These are phyloP conservation scores for Colletotrichum lentis DNA, from an alignment of 2,329 filamentous ascomycete genomes.

Conservation along the genomic window DNA sequence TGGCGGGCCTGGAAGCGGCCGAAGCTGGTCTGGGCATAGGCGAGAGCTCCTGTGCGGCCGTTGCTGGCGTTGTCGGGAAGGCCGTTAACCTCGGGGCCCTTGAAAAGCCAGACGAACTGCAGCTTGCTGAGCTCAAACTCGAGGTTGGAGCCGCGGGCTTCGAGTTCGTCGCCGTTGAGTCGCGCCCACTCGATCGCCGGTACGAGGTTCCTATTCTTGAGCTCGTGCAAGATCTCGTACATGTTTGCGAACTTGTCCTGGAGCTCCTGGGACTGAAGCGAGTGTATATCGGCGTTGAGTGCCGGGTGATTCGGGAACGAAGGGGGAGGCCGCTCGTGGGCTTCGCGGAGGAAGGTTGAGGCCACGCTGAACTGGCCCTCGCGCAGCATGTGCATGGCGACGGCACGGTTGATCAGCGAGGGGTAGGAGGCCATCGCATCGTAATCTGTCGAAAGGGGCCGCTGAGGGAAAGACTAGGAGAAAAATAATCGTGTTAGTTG, in stretches of 20 bases:
- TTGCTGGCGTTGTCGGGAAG: slow-evolving; percentile 61
- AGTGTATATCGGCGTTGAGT: slow-evolving; percentile 57
- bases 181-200: slow-evolving; percentile 91
- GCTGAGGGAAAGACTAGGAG: slow-evolving; percentile 52
- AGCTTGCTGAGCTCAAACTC: slow-evolving; percentile 94
- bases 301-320: slow-evolving; percentile 36
- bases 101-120: slow-evolving; percentile 89
- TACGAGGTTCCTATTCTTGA: slow-evolving; percentile 76
- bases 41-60: slow-evolving; percentile 71
- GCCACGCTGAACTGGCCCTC: slow-evolving; percentile 94
- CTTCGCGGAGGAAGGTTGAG: slow-evolving; percentile 82
- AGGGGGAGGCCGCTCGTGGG: slow-evolving; percentile 49
- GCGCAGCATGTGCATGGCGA: slow-evolving; percentile 90
- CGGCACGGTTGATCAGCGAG: slow-evolving; percentile 85
- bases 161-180: slow-evolving; percentile 73
- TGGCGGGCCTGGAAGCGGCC: slow-evolving; percentile 78
- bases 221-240: slow-evolving; percentile 85
- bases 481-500: slow-evolving; percentile 35
- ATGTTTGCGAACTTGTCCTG: slow-evolving; percentile 85
- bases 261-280: slow-evolving; percentile 71
- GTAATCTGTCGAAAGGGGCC: slow-evolving; percentile 77
- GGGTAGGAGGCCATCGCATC: slow-evolving; percentile 81
- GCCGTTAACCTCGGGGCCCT: slow-evolving; percentile 64
- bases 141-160: slow-evolving; percentile 85
- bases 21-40: slow-evolving; percentile 81